Conservation (phyloP, 2,329 filamentous ascomycete genomes). For the Fusarium sp. region DNA sequence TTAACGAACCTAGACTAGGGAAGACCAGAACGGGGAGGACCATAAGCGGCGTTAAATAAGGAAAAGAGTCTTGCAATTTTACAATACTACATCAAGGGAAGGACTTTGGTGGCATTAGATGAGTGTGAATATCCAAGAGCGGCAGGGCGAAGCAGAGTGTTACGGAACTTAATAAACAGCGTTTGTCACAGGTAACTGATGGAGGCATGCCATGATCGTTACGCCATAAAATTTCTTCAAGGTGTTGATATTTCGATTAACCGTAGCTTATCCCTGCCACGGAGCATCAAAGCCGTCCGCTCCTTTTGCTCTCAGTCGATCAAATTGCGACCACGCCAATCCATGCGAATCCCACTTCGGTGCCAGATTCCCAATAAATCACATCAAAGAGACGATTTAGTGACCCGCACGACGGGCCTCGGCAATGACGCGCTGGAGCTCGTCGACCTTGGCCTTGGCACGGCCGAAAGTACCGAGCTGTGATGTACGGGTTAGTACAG, state of each 20-base stretch:
- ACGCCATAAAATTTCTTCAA: conserved; percentile 42
- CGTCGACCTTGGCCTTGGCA: conserved; percentile 99
- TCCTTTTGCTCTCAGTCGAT: conserved; percentile 39
- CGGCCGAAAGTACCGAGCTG: conserved; percentile 98
- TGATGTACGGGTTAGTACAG: conserved; percentile 40
- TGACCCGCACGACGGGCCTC: conserved; percentile 80
- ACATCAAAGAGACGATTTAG: conserved; percentile 54
- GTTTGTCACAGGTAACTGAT: conserved; percentile 3
- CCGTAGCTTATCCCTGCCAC: conserved; percentile 47
- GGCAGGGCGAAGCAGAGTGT: not conserved
- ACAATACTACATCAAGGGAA: not conserved
- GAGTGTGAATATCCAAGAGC: not conserved
- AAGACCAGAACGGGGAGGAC: not conserved
- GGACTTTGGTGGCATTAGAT: too few species aligned
- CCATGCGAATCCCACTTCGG: conserved; percentile 46
- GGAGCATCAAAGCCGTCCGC: conserved; percentile 46
- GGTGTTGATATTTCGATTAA: conserved; percentile 50
- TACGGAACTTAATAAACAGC: not conserved
- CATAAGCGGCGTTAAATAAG: conserved; percentile 29
- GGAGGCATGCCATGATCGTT: conserved; percentile 34
- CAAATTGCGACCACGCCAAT: conserved; percentile 51
- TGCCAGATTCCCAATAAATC: conserved; percentile 44
- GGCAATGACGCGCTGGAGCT: conserved; percentile 97
- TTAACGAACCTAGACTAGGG: not conserved
- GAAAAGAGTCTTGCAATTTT: not conserved